Evolutionary conservation across 257 asterid species (phyloP).

Genomic region (Ophiorrhiza pumila): DNA sequence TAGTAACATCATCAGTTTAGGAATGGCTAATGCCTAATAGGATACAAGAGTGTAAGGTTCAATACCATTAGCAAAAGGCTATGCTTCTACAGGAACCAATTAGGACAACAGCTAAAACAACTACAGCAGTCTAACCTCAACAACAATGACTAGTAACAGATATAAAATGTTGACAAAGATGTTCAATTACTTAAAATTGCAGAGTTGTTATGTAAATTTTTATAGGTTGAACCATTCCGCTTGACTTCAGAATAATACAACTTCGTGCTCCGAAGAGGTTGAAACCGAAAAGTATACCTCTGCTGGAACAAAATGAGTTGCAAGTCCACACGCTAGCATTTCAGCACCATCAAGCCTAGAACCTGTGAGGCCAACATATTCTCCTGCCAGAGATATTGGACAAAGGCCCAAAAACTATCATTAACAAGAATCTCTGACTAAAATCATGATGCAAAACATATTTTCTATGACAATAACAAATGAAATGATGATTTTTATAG

Average conservation of each 20-base stretch:
- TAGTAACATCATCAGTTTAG: background rate
- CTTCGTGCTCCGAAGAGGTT: background rate
- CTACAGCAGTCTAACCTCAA: no score
- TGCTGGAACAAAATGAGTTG: conserved; percentile 77
- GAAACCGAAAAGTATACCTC: conserved; percentile 36
- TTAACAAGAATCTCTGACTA: background rate
- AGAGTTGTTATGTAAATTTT: no score
- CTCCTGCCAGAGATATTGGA: conserved; percentile 53
- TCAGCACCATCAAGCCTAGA: conserved; percentile 85
- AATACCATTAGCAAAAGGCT: background rate
- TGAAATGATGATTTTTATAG: background rate
- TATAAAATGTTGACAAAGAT: background rate
- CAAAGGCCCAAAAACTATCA: background rate
- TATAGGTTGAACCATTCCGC: background rate
- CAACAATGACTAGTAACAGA: background rate
- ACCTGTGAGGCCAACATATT: conserved; percentile 80
- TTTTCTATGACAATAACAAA: background rate
- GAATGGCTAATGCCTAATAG: background rate
- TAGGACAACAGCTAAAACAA: background rate
- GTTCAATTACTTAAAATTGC: no score
- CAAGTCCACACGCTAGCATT: conserved; percentile 87
- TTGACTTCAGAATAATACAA: background rate
- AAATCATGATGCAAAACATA: background rate
- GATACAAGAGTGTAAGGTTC: background rate
- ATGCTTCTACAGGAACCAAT: background rate